phyloP scores from a whole-genome alignment of 78 protist species.

The Polysphondylium violaceum region DNA sequence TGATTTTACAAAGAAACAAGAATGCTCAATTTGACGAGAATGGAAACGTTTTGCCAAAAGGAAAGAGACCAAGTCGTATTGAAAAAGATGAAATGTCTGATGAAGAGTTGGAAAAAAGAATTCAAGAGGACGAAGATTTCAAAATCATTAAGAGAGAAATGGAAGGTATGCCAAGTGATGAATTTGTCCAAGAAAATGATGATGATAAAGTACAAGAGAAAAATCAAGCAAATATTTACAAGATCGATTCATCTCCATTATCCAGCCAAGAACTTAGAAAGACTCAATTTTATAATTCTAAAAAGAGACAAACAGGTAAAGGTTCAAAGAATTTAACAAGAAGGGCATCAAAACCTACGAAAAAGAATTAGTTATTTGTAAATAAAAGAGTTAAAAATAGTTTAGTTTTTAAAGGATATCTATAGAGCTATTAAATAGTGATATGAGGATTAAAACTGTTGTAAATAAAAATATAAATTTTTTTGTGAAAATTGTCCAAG shows the following conservation, averaged over 20 bases:
- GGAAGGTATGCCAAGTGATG: neutral
- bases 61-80: neutral
- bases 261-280: no score
- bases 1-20: neutral
- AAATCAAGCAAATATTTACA: neutral
- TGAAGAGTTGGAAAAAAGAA: neutral
- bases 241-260: no score
- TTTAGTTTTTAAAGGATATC: no score
- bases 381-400: no score
- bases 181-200: neutral
- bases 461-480: no score
- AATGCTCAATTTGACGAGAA: conserved; percentile 10
- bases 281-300: no score
- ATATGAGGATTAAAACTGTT: no score
- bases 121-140: conserved; percentile 8
- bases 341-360: neutral
- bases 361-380: no score
- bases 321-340: neutral
- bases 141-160: neutral
- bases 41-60: conserved; percentile 21
- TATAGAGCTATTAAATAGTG: no score
- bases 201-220: neutral
- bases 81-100: conserved; percentile 21
- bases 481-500: no score
- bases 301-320: neutral